These are phyloP conservation scores for Yarrowia sp. DNA, from an alignment of 805 yeast genomes.

Conservation along the genomic window DNA sequence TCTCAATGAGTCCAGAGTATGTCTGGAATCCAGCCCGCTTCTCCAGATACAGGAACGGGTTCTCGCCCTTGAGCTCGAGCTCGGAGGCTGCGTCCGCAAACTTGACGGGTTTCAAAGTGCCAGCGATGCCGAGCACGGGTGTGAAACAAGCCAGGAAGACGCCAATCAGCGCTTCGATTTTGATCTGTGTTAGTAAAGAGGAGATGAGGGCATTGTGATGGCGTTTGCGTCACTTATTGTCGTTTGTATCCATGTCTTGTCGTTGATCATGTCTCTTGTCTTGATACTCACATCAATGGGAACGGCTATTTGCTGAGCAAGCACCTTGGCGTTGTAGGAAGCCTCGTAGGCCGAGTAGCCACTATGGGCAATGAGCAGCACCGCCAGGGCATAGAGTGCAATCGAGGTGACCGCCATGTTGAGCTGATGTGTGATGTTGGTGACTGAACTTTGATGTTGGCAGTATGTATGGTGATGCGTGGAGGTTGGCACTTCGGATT, in stretches of 20 bases:
- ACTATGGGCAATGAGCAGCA: conserved; percentile 31
- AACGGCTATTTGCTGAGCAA: conserved; percentile 8
- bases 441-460: neutral
- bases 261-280: neutral
- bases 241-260: too few relatives aligned
- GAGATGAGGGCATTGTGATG: neutral
- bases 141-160: conserved; percentile 45
- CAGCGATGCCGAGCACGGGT: conserved; percentile 38
- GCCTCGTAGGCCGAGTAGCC: conserved; percentile 37
- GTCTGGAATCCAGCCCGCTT: conserved; percentile 4
- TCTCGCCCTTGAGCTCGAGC: conserved; percentile 49
- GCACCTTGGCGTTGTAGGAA: conserved; percentile 28
- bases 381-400: conserved; percentile 29
- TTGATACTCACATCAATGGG: conserved; percentile 15
- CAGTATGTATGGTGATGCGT: neutral
- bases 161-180: conserved; percentile 52
- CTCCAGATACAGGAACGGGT: conserved; percentile 27
- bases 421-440: neutral
- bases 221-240: neutral
- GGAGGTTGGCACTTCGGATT: too few relatives aligned
- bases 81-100: conserved; percentile 50
- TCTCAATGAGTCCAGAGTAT: conserved; percentile 8
- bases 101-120: conserved; percentile 48
- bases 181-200: conserved; percentile 38
- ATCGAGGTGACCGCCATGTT: conserved; percentile 13